phyloP scores from a whole-genome alignment of 108 stramenopile genomes.

The Seminavis robusta region DNA sequence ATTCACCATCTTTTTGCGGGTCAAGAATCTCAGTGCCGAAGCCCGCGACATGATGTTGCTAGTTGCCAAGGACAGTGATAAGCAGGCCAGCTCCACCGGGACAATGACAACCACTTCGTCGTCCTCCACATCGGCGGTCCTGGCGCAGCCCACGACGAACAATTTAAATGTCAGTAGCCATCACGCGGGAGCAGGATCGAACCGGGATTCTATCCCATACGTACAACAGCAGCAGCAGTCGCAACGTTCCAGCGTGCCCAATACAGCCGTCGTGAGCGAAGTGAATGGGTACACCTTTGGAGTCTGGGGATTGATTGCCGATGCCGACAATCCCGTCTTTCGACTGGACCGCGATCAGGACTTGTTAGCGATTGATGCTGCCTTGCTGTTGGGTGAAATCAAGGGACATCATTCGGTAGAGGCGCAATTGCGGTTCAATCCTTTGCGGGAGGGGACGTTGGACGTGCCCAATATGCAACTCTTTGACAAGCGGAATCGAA shows the following conservation, averaged over 20 bases:
- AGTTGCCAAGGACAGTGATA: constrained; percentile 66
- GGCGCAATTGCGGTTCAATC: constrained; percentile 75
- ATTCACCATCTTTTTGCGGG: constrained; percentile 52
- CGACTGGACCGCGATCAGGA: constrained; percentile 68
- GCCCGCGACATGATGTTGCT: constrained; percentile 69
- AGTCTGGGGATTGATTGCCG: constrained; percentile 66
- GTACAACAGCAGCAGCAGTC: neutral
- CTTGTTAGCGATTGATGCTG: constrained; percentile 75
- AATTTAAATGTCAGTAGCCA: constrained; percentile 1
- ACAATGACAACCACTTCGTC: no score
- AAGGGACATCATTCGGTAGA: constrained; percentile 75
- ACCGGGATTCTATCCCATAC: no score
- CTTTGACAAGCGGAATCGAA: constrained; percentile 57
- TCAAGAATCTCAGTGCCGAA: constrained; percentile 71
- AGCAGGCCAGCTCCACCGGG: no score
- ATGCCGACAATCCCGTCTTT: constrained; percentile 66
- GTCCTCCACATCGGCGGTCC: no score
- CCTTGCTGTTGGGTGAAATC: constrained; percentile 67
- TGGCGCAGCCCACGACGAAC: no score
- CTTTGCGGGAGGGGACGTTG: constrained; percentile 64
- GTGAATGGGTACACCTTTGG: constrained; percentile 77
- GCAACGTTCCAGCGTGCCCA: neutral
- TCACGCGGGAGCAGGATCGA: neutral
- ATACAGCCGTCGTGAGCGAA: constrained; percentile 20
- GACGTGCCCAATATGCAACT: constrained; percentile 75